These are phyloP conservation scores for Aspergillus brunneoviolaceus DNA, from an alignment of 2,329 filamentous ascomycete species.

Conservation along the genomic window DNA sequence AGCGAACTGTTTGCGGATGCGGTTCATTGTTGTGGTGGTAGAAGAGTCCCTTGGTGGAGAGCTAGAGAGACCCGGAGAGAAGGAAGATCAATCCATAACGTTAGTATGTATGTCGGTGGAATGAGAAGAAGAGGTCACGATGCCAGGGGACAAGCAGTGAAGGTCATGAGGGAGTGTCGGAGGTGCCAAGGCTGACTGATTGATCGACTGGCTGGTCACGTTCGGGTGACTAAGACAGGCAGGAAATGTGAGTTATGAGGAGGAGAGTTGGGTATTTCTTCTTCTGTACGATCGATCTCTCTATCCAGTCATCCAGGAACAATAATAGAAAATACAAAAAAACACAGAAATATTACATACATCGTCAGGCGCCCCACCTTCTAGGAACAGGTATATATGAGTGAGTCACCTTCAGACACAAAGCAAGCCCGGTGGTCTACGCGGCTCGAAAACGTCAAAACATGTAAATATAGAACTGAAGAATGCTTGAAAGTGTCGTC, in stretches of 20 bases:
- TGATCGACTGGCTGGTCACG: conserved; percentile 2
- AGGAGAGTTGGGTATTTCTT: conserved; percentile 16
- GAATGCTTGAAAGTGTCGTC: background rate
- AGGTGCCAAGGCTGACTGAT: conserved; percentile 6
- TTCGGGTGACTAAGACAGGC: conserved; percentile 8
- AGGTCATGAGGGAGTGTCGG: conserved; percentile 2
- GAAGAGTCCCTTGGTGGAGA: conserved; percentile 1
- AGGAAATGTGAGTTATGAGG: background rate
- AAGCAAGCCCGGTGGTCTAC: conserved; percentile 6
- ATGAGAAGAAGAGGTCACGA: conserved; percentile 13
- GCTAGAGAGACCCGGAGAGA: background rate
- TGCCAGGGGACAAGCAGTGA: conserved; percentile 1
- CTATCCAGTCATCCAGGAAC: conserved; percentile 15
- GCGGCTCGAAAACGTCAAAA: conserved; percentile 9
- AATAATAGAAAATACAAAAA: background rate
- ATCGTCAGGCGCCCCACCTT: conserved; percentile 10
- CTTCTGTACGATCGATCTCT: conserved; percentile 16
- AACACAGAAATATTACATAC: conserved; percentile 14
- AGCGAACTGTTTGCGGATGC: conserved; percentile 35
- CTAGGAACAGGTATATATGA: conserved; percentile 9
- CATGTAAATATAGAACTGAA: conserved; percentile 6
- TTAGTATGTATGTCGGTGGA: background rate
- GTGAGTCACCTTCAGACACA: background rate
- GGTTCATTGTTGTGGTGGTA: conserved; percentile 28
- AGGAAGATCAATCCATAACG: conserved; percentile 15